phyloP scores from a whole-genome alignment of 2,329 filamentous ascomycete genomes.

The Magnaporthiopsis rhizophila region DNA sequence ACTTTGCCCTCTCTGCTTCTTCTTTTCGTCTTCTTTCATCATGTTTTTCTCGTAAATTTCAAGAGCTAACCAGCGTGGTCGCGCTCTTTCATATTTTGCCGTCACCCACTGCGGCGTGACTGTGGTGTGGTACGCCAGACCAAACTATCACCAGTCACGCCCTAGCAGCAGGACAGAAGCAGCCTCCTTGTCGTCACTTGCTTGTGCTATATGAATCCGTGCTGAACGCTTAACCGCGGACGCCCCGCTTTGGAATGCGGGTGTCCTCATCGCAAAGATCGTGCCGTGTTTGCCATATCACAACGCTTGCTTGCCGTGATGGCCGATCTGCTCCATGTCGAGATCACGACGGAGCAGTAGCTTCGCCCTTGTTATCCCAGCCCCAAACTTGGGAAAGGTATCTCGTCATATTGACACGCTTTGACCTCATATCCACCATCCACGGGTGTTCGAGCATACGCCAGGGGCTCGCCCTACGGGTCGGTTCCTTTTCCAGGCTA shows the following conservation, averaged over 20 bases:
- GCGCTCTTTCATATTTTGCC: background rate
- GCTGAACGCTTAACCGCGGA: background rate
- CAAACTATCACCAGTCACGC: background rate
- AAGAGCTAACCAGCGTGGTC: background rate
- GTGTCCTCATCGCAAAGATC: background rate
- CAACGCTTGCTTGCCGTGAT: background rate
- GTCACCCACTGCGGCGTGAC: background rate
- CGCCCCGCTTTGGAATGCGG: background rate
- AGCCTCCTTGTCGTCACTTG: background rate
- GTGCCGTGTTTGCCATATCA: background rate
- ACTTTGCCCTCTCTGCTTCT: background rate
- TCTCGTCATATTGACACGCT: slow-evolving; percentile 95
- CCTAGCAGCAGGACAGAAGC: background rate
- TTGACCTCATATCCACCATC: slow-evolving; percentile 94
- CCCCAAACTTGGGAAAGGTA: slow-evolving; percentile 96
- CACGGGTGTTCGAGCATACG: slow-evolving; percentile 98
- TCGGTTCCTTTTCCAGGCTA: slow-evolving; percentile 89
- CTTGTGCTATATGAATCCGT: background rate
- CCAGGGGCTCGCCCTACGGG: slow-evolving; percentile 86
- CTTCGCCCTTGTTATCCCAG: slow-evolving; percentile 60
- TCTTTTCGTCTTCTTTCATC: background rate
- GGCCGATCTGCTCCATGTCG: background rate
- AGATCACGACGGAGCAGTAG: slow-evolving; percentile 4
- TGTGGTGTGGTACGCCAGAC: background rate
- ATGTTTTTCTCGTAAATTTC: background rate